phyloP scores from a whole-genome alignment of 2,329 filamentous ascomycete species.

The Fusarium phyllophilum region DNA sequence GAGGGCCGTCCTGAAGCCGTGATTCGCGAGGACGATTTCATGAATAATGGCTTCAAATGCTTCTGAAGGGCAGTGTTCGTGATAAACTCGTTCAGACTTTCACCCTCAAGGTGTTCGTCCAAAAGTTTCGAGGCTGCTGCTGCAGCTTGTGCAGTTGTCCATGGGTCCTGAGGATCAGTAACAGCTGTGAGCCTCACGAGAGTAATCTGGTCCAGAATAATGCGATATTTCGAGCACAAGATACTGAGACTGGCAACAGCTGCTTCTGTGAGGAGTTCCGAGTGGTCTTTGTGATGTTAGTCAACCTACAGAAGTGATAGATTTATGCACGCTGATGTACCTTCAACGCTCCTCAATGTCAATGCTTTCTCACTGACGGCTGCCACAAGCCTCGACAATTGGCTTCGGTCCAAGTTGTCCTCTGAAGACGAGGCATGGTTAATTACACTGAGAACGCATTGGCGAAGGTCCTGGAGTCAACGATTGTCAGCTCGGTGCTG shows the following conservation, averaged over 20 bases:
- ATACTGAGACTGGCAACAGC: slow-evolving; percentile 44
- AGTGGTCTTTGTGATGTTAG: neutral
- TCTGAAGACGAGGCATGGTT: neutral
- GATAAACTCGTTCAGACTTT: slow-evolving; percentile 53
- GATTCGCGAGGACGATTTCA: slow-evolving; percentile 59
- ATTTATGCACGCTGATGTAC: neutral
- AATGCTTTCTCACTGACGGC: slow-evolving; percentile 3
- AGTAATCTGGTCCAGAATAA: slow-evolving; percentile 20
- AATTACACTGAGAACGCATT: slow-evolving; percentile 1
- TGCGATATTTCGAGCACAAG: slow-evolving; percentile 27
- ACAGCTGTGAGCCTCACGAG: slow-evolving; percentile 49
- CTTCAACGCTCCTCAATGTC: neutral
- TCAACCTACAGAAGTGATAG: neutral
- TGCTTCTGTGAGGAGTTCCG: slow-evolving; percentile 37
- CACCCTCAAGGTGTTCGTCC: slow-evolving; percentile 35
- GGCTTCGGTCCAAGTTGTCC: neutral
- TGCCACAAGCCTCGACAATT: neutral
- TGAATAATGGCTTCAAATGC: slow-evolving; percentile 76
- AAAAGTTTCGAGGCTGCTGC: slow-evolving; percentile 49
- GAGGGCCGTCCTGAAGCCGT: slow-evolving; percentile 46
- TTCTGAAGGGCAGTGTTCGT: slow-evolving; percentile 67
- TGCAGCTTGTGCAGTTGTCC: slow-evolving; percentile 51
- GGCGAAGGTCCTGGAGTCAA: slow-evolving; percentile 6
- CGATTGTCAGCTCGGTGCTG: slow-evolving; percentile 4
- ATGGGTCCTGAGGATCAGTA: slow-evolving; percentile 48